Conservation (phyloP, 23 red algal genomes). For the Gracilariopsis chorda region DNA sequence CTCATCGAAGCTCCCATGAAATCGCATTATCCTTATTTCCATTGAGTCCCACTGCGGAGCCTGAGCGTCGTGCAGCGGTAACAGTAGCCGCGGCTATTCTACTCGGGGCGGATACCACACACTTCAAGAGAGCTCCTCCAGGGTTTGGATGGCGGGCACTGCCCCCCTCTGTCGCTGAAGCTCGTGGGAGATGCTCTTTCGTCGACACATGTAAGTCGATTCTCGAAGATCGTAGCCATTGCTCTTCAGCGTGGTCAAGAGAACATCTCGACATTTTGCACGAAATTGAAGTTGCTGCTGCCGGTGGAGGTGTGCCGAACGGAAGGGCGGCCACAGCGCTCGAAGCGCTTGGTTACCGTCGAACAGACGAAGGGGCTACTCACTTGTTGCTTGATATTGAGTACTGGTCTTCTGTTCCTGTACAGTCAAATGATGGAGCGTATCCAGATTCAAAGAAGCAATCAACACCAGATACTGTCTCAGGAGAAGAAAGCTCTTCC, state of each 20-base stretch:
- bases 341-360: slow-evolving; percentile 36
- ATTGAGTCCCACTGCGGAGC: not conserved
- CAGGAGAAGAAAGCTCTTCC: not conserved
- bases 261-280: slow-evolving; percentile 69
- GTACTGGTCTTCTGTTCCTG: slow-evolving; percentile 42
- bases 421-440: not conserved
- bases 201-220: slow-evolving; percentile 8
- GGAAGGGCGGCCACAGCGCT: slow-evolving; percentile 33
- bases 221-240: not conserved
- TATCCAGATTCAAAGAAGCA: not conserved
- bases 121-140: slow-evolving; percentile 49
- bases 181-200: slow-evolving; percentile 42
- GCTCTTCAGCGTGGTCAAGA: slow-evolving; percentile 25
- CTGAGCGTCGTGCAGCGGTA: not conserved
- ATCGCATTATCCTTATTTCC: slow-evolving; percentile 8
- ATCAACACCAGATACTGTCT: not conserved
- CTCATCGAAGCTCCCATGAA: not conserved
- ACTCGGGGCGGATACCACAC: slow-evolving; percentile 37
- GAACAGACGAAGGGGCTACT: slow-evolving; percentile 33
- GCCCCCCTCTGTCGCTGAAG: slow-evolving; percentile 39
- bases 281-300: slow-evolving; percentile 53
- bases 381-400: slow-evolving; percentile 44
- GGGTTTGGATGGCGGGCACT: slow-evolving; percentile 68
- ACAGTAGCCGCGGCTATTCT: slow-evolving; percentile 54
- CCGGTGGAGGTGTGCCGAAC: not conserved